Percentiles rank a stretch among this genome's conserved stretches.
phyloP scores from a whole-genome alignment of 2,329 filamentous ascomycete species.

The Monilinia laxa region DNA sequence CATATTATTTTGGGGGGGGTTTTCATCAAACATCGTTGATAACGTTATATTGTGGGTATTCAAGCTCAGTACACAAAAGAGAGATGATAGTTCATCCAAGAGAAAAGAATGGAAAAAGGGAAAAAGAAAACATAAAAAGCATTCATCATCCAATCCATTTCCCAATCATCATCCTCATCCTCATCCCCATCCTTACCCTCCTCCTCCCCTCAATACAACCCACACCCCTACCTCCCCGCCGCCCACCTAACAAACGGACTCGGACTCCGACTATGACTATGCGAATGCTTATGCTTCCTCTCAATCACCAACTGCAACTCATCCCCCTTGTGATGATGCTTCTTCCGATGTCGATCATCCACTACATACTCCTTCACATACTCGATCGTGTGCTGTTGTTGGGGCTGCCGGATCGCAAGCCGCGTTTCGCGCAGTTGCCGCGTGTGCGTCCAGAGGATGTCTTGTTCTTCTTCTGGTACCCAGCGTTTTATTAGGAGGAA shows the following conservation, averaged over 20 bases:
- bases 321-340: conserved; percentile 24
- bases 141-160: neutral
- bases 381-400: conserved; percentile 24
- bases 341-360: conserved; percentile 37
- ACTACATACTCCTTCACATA: conserved; percentile 38
- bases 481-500: conserved; percentile 72
- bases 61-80: conserved; percentile 10
- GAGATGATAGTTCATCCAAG: conserved; percentile 15
- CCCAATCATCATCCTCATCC: neutral
- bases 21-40: neutral
- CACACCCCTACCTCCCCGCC: conserved; percentile 11
- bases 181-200: neutral
- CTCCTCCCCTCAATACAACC: no score
- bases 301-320: conserved; percentile 24
- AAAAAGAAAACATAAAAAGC: neutral
- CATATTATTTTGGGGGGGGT: no score
- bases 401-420: conserved; percentile 26
- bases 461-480: conserved; percentile 70
- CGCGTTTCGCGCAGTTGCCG: conserved; percentile 48
- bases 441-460: conserved; percentile 71
- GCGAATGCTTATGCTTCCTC: conserved; percentile 17
- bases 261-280: conserved; percentile 13
- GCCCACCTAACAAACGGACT: conserved; percentile 23
- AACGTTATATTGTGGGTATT: conserved; percentile 7
- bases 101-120: neutral